These are phyloP conservation scores for Neolecta irregularis DNA, from an alignment of 1,139 yeast genomes.

Conservation along the genomic window DNA sequence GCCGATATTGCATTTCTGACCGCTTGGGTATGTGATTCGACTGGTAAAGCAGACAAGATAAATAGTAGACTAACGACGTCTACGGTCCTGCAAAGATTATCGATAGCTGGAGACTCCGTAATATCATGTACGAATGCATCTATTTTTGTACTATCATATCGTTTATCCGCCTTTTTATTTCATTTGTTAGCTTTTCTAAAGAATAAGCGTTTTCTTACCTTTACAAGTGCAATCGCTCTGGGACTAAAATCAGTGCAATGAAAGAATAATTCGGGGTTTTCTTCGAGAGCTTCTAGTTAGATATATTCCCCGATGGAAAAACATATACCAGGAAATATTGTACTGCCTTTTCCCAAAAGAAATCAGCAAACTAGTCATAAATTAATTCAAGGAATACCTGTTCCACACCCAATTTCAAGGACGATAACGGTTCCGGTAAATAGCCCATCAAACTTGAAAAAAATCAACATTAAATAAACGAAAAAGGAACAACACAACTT, in stretches of 20 bases:
- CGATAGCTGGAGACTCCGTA: background rate
- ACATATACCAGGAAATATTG: constrained; percentile 12
- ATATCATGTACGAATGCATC: constrained; percentile 11
- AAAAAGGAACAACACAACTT: constrained; percentile 8
- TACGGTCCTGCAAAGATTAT: background rate
- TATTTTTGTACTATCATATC: background rate
- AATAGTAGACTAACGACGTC: constrained; percentile 10
- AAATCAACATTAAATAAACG: no score
- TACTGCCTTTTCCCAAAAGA: no score
- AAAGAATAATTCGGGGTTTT: constrained; percentile 5
- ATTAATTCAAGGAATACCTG: no score
- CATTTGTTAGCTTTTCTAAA: background rate
- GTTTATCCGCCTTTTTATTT: background rate
- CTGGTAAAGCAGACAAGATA: constrained; percentile 12
- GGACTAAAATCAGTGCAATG: background rate
- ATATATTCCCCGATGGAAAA: constrained; percentile 9
- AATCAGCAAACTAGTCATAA: no score
- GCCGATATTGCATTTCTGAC: constrained; percentile 2
- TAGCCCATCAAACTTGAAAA: no score
- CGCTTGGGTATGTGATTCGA: constrained; percentile 6
- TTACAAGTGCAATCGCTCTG: no score
- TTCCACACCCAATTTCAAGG: constrained; percentile 12
- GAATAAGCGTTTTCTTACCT: no score
- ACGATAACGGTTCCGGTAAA: constrained; percentile 3
- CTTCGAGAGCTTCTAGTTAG: constrained; percentile 9